phyloP scores from a whole-genome alignment of 257 asterid genomes.

The Cordia subcordata region DNA sequence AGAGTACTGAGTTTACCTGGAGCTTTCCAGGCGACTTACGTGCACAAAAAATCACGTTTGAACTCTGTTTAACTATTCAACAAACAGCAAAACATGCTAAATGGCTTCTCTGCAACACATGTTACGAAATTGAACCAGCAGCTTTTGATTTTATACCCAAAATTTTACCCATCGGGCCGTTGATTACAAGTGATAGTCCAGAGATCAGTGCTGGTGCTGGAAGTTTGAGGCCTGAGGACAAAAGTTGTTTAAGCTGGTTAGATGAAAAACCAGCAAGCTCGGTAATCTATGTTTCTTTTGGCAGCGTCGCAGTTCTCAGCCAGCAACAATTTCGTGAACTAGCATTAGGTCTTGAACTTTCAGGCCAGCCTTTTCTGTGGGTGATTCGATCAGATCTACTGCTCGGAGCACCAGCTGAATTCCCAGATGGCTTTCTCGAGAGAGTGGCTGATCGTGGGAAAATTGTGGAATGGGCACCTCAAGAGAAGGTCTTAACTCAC shows the following conservation, averaged over 20 bases:
- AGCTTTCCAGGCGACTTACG: neutral
- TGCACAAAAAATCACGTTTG: neutral
- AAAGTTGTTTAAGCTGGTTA: conserved; percentile 20
- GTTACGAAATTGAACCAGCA: conserved; percentile 22
- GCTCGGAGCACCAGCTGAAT: conserved; percentile 18
- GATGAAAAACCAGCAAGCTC: conserved; percentile 14
- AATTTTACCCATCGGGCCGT: conserved; percentile 28
- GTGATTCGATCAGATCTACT: conserved; percentile 29
- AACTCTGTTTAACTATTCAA: neutral
- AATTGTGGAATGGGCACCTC: conserved; percentile 42
- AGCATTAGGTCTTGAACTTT: conserved; percentile 25
- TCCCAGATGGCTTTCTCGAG: conserved; percentile 32
- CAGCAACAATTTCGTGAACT: conserved; percentile 21
- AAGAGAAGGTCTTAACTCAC: conserved; percentile 34
- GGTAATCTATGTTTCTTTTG: conserved; percentile 27
- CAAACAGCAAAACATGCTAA: conserved; percentile 1
- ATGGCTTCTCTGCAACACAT: conserved; percentile 13
- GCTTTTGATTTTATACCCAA: conserved; percentile 27
- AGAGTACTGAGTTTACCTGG: conserved; percentile 5
- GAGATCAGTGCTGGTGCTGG: neutral
- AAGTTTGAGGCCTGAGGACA: conserved; percentile 13
- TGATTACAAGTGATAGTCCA: neutral
- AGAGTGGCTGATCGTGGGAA: conserved; percentile 23
- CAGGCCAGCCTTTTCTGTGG: conserved; percentile 24
- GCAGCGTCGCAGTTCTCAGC: conserved; percentile 16